Percentiles rank a stretch among this genome's conserved stretches.
Conservation (phyloP, 225 moss, liverwort and hornwort species). For the Asterella californica region DNA sequence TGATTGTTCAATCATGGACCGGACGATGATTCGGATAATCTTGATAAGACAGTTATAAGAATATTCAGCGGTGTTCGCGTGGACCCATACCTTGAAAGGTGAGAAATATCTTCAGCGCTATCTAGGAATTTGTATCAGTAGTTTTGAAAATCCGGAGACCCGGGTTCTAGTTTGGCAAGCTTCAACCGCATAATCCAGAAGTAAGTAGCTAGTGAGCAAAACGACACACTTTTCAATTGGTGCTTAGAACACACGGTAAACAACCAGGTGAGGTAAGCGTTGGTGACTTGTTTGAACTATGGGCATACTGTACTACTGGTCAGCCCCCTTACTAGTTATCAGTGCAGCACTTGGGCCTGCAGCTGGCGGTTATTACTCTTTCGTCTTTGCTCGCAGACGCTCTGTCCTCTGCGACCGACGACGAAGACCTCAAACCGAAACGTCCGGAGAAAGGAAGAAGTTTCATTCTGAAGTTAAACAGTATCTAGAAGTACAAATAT, state of each 20-base stretch:
- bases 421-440: too few species aligned
- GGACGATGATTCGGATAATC: neutral
- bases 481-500: neutral
- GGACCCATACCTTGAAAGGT: neutral
- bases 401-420: too few species aligned
- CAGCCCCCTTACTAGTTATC: neutral
- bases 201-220: neutral
- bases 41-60: neutral
- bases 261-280: neutral
- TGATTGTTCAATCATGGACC: neutral
- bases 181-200: neutral
- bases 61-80: neutral
- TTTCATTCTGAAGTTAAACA: neutral
- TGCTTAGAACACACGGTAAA: neutral
- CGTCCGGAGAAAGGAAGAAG: too few species aligned
- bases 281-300: neutral
- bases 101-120: neutral
- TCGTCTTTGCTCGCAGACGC: too few species aligned
- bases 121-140: neutral
- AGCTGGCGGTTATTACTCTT: too few species aligned
- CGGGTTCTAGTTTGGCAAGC: neutral
- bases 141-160: neutral
- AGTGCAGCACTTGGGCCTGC: neutral
- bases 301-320: neutral
- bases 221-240: neutral